phyloP scores from a whole-genome alignment of 176 grass and related monocot genomes.

The Areca catechu region DNA sequence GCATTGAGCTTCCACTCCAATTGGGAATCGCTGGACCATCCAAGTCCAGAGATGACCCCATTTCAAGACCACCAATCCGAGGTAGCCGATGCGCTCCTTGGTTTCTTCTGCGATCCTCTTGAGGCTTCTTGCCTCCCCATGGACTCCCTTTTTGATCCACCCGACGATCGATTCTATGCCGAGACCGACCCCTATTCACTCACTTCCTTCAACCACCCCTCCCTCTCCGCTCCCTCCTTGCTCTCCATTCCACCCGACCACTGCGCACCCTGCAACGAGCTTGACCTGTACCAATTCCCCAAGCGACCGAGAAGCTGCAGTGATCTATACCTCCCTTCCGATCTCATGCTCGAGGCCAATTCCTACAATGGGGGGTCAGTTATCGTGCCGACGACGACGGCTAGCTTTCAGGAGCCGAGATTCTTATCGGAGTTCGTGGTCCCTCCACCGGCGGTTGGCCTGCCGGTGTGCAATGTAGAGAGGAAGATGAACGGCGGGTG shows the following conservation, averaged over 20 bases:
- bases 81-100: conserved; percentile 46
- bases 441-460: background rate
- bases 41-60: background rate
- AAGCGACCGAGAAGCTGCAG: conserved; percentile 15
- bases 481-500: background rate
- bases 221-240: background rate
- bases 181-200: background rate
- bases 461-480: background rate
- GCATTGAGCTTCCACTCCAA: conserved; percentile 24
- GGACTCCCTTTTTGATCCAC: conserved; percentile 26
- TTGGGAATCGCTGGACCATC: conserved; percentile 13
- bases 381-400: background rate
- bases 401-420: background rate
- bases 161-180: background rate
- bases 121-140: conserved; percentile 17
- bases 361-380: background rate
- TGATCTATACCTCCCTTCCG: background rate
- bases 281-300: background rate
- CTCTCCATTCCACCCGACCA: conserved; percentile 5
- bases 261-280: background rate
- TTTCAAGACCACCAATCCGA: conserved; percentile 34
- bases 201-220: background rate
- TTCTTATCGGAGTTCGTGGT: conserved; percentile 1
- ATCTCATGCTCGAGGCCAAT: background rate
- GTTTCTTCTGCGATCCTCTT: conserved; percentile 46